A percentile compares a stretch with the other conserved stretches of the same genome.
These are phyloP conservation scores for Phymatotrichopsis omnivora DNA, from an alignment of 2,329 filamentous ascomycete genomes.

Conservation along the genomic window DNA sequence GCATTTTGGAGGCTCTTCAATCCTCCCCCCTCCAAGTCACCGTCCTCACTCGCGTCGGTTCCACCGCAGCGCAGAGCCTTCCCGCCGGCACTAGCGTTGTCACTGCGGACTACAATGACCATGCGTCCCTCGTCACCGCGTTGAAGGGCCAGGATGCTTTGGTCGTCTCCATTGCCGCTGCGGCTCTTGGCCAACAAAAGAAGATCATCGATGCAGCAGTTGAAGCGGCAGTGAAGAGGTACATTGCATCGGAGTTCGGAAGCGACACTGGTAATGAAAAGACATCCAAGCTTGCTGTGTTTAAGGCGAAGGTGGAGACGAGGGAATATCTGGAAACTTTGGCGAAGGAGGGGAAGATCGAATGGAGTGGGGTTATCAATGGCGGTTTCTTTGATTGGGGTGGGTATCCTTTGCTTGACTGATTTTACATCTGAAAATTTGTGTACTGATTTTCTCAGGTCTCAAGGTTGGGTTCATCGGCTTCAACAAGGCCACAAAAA, in stretches of 20 bases:
- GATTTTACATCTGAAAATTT: background rate
- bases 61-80: slow-evolving; percentile 33
- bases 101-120: slow-evolving; percentile 42
- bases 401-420: background rate
- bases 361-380: slow-evolving; percentile 47
- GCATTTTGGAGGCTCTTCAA: slow-evolving; percentile 17
- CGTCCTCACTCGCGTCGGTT: slow-evolving; percentile 44
- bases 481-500: slow-evolving; percentile 38
- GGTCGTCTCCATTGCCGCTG: slow-evolving; percentile 38
- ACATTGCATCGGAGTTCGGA: slow-evolving; percentile 52
- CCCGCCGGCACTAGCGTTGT: slow-evolving; percentile 38
- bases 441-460: slow-evolving; percentile 27
- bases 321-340: slow-evolving; percentile 38
- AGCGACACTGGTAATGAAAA: slow-evolving; percentile 36
- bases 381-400: slow-evolving; percentile 52
- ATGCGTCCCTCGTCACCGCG: slow-evolving; percentile 42
- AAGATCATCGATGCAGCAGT: slow-evolving; percentile 49
- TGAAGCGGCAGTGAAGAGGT: slow-evolving; percentile 50
- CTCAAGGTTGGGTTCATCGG: slow-evolving; percentile 37
- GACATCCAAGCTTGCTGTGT: slow-evolving; percentile 42
- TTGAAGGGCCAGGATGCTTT: slow-evolving; percentile 50
- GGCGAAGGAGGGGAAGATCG: slow-evolving; percentile 38
- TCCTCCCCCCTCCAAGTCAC: slow-evolving; percentile 41
- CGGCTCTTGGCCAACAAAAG: slow-evolving; percentile 38
- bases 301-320: slow-evolving; percentile 42